These are phyloP conservation scores for Escovopsis weberi DNA, from an alignment of 2,329 filamentous ascomycete genomes.

Conservation along the genomic window DNA sequence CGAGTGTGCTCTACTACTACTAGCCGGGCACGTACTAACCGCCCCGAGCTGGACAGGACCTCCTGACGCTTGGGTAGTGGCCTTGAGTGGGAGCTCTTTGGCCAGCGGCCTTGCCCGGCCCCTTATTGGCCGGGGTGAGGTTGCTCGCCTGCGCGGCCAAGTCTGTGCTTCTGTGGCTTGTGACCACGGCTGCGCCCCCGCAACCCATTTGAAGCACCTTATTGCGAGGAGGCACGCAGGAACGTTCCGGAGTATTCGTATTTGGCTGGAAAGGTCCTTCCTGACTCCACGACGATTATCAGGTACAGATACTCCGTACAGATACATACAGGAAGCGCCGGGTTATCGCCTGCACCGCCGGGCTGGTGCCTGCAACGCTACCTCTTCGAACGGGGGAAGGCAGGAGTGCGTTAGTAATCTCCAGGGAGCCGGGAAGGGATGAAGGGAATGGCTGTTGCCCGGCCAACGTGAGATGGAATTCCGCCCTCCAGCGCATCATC, in stretches of 20 bases:
- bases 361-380: too few species aligned
- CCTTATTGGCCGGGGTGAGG: not conserved
- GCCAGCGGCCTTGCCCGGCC: not conserved
- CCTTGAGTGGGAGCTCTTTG: not conserved
- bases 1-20: too few species aligned
- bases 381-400: too few species aligned
- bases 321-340: too few species aligned
- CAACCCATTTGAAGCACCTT: not conserved
- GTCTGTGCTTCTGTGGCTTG: constrained; percentile 14
- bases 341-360: too few species aligned
- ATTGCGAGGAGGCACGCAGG: too few species aligned
- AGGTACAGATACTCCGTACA: too few species aligned
- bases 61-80: not conserved
- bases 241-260: too few species aligned
- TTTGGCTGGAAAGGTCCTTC: too few species aligned
- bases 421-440: not conserved
- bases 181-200: constrained; percentile 7
- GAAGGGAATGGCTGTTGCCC: constrained; percentile 12
- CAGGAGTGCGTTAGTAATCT: not conserved
- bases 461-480: constrained; percentile 9
- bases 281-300: too few species aligned
- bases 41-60: not conserved
- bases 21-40: too few species aligned
- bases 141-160: constrained; percentile 6
- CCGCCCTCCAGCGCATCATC: too few species aligned